phyloP scores from a whole-genome alignment of 495 filamentous ascomycete species.

The Tuber indicum region DNA sequence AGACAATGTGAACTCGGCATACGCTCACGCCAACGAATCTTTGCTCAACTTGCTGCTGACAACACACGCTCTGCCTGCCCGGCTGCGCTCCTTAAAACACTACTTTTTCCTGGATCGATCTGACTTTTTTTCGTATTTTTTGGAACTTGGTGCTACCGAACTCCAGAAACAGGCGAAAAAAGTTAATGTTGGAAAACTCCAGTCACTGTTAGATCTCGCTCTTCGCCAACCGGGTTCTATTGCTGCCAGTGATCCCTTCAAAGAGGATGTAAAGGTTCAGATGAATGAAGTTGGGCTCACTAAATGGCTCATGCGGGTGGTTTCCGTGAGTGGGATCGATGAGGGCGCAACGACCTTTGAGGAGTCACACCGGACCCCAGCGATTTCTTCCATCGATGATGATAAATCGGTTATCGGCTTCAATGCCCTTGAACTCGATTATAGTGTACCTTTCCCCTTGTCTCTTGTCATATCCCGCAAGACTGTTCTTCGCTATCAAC shows the following conservation, averaged over 20 bases:
- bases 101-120: constrained; percentile 98
- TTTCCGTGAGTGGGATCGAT: constrained; percentile 88
- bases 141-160: constrained; percentile 81
- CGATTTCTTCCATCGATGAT: constrained; percentile 51
- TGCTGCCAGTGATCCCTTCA: constrained; percentile 89
- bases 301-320: constrained; percentile 88
- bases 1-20: constrained; percentile 91
- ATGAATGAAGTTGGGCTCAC: constrained; percentile 93
- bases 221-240: constrained; percentile 91
- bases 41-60: constrained; percentile 87
- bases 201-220: constrained; percentile 88
- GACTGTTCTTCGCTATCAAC: constrained; percentile 89
- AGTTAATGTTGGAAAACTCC: constrained; percentile 86
- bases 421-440: constrained; percentile 87
- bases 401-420: constrained; percentile 85
- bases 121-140: constrained; percentile 95
- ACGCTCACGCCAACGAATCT: constrained; percentile 90
- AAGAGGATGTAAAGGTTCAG: constrained; percentile 92
- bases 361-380: constrained; percentile 28
- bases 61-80: constrained; percentile 78
- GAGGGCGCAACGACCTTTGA: constrained; percentile 57
- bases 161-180: constrained; percentile 76
- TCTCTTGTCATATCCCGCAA: constrained; percentile 94
- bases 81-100: constrained; percentile 85
- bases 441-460: constrained; percentile 90